Evolutionary conservation across 805 yeast species (phyloP).

Genomic region (Blastobotrys peoriensis): DNA sequence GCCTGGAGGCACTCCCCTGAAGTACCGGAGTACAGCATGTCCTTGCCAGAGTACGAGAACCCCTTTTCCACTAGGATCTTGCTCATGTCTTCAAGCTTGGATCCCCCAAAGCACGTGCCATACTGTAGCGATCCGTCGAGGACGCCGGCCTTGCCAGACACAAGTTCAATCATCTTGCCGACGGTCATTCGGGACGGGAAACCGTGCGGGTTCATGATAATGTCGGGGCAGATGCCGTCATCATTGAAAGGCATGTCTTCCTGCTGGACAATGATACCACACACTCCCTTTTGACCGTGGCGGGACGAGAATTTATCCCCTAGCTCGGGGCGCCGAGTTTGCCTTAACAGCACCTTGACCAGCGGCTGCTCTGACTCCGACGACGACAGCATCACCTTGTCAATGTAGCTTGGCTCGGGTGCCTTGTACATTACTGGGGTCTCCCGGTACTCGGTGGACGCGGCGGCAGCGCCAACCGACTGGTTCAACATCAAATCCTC

Average conservation of each 20-base stretch:
- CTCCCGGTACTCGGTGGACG: slow-evolving; percentile 66
- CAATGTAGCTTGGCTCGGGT: slow-evolving; percentile 92
- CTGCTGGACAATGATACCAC: slow-evolving; percentile 96
- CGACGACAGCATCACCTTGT: slow-evolving; percentile 96
- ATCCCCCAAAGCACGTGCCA: slow-evolving; percentile 98
- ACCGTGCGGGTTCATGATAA: slow-evolving; percentile 98
- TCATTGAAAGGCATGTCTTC: slow-evolving; percentile 96
- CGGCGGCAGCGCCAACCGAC: too few species aligned
- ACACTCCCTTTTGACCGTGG: slow-evolving; percentile 99
- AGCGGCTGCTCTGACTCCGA: slow-evolving; percentile 93
- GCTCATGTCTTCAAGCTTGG: slow-evolving; percentile 94
- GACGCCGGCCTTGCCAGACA: slow-evolving; percentile 97
- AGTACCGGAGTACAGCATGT: slow-evolving; percentile 94
- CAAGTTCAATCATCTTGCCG: slow-evolving; percentile 94
- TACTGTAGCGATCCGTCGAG: slow-evolving; percentile 85
- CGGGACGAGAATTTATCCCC: slow-evolving; percentile 97
- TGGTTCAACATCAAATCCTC: slow-evolving; percentile 49
- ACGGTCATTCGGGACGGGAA: slow-evolving; percentile 99
- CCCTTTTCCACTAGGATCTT: slow-evolving; percentile 84
- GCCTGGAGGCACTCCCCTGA: slow-evolving; percentile 98
- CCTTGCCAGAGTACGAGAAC: slow-evolving; percentile 92
- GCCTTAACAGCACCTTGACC: slow-evolving; percentile 85
- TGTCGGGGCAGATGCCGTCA: slow-evolving; percentile 87
- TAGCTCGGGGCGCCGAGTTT: slow-evolving; percentile 93
- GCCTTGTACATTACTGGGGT: slow-evolving; percentile 89